Conservation (phyloP, 2,329 filamentous ascomycete genomes). For the Cladobotryum protrusum region DNA sequence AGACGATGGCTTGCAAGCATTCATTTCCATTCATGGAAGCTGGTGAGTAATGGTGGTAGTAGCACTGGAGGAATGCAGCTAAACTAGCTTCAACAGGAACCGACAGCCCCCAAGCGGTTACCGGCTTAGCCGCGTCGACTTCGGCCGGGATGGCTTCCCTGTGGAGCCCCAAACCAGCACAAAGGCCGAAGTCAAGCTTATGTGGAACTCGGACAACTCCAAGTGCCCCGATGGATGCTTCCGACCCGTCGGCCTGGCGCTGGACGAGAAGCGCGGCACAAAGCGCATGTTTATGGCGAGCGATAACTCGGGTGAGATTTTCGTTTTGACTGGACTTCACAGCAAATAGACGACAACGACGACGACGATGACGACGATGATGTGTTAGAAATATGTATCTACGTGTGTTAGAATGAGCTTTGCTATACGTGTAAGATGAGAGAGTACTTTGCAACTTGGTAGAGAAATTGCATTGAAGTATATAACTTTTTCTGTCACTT, state of each 20-base stretch:
- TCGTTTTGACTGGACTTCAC: constrained; percentile 29
- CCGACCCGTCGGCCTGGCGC: constrained; percentile 43
- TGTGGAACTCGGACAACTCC: constrained; percentile 42
- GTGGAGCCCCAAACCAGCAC: constrained; percentile 28
- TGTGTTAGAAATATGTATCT: no score
- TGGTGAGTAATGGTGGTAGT: constrained; percentile 30
- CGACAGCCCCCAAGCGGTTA: constrained; percentile 31
- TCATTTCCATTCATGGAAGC: constrained; percentile 58
- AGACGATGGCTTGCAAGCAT: constrained; percentile 46
- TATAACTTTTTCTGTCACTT: no score
- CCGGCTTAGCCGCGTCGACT: constrained; percentile 31
- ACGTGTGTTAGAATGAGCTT: no score
- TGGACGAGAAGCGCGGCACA: constrained; percentile 32
- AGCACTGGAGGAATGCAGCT: no score
- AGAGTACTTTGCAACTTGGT: no score
- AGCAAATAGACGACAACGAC: no score
- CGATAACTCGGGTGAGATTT: constrained; percentile 51
- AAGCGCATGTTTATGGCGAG: constrained; percentile 45
- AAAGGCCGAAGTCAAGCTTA: constrained; percentile 38
- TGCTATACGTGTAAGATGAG: no score
- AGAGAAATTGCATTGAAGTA: no score
- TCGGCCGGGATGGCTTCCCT: constrained; percentile 29
- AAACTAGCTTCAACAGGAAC: constrained; percentile 19
- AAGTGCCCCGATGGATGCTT: constrained; percentile 45
- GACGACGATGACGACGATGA: no score